Base-by-base conservation (phyloP, 441 rosid genomes). In the Erodium texanum region DNA sequence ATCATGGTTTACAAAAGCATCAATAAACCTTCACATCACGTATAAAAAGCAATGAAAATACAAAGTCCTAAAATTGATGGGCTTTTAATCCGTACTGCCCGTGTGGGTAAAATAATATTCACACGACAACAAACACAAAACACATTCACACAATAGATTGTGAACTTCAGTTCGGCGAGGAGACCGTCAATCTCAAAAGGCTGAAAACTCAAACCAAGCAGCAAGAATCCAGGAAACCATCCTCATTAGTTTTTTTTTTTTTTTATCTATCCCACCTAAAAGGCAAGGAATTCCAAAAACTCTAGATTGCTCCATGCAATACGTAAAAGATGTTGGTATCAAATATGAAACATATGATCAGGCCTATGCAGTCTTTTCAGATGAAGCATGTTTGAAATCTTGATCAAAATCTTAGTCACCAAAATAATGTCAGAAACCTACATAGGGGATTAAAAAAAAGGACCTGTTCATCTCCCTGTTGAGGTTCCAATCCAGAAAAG, bases 401-500 rank as follows among this genome's bases (percentile, higher is more conserved):
- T 67, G 7, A 50, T 62, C 56, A 61, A 54, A 71, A 64, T 77
- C 73, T 67, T 67, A 52, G 73, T 59, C 66, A 64, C 67, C 71
- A 64, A 61, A 50, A 48, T 36, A 72, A 70, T 32, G 66, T 59
- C 52, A 72, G 59, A 69, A 79, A 82, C 83, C 75, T 75, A 70
- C 76, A 71, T 58, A 74, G 71, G 69, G 70, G 79, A 77, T 81
- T 69, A 76, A 71, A 76, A 69, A 66, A 67, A 78, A 23, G 74
- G 71, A 92, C 99, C 97, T 91, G 96, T 80, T 94, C 83, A 73
- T 91, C 97, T 73, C 99, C 99, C 72, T 74, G 89, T 80, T 94
- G 99, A 68, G 93, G 93, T 83, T 94, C 99, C 81, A 94, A 77
- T 64, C 71, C 82, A 45, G 97, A 83, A 79, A 89, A 93, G 79